Evolutionary conservation across 805 yeast genomes (phyloP).

Genomic region (Vanderwaltozyma verrucispora): DNA sequence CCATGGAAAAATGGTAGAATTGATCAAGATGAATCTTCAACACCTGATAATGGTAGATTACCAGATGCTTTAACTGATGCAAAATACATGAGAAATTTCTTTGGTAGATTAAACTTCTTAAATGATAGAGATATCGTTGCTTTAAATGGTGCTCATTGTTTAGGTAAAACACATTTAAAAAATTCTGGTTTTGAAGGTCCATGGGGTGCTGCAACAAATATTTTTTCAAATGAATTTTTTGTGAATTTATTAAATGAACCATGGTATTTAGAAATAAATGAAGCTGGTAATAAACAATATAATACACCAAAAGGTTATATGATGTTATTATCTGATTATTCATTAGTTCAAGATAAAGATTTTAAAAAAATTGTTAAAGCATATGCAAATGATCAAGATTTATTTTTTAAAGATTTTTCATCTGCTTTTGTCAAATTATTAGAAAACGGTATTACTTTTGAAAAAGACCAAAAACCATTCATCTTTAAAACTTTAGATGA

Average conservation of each 20-base stretch:
- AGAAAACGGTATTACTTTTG: conserved; percentile 68
- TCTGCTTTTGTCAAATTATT: conserved; percentile 57
- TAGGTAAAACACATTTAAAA: conserved; percentile 63
- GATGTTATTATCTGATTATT: conserved; percentile 83
- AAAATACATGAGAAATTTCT: conserved; percentile 52
- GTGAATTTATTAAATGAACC: conserved; percentile 43
- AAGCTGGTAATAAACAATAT: conserved; percentile 49
- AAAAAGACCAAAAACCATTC: conserved; percentile 33
- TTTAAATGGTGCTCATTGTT: conserved; percentile 63
- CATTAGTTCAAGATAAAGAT: conserved; percentile 49
- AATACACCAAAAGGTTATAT: conserved; percentile 56
- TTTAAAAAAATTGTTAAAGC: conserved; percentile 52
- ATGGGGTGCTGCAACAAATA: conserved; percentile 76
- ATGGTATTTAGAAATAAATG: conserved; percentile 48
- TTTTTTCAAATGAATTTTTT: conserved; percentile 66
- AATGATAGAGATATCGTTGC: conserved; percentile 65
- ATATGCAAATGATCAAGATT: conserved; percentile 56
- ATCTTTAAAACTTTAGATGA: conserved; percentile 61
- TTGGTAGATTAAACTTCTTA: conserved; percentile 51
- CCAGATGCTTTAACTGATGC: conserved; percentile 66
- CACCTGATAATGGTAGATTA: conserved; percentile 59
- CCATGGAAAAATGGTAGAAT: conserved; percentile 79
- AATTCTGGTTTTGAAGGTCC: conserved; percentile 80
- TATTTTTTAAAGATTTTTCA: conserved; percentile 55
- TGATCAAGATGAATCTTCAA: conserved; percentile 39